A percentile compares a stretch with the other conserved stretches of the same genome.
These are phyloP conservation scores for Paraglomus occultum DNA, from an alignment of 192 early-diverging fungal genomes.

Conservation along the genomic window DNA sequence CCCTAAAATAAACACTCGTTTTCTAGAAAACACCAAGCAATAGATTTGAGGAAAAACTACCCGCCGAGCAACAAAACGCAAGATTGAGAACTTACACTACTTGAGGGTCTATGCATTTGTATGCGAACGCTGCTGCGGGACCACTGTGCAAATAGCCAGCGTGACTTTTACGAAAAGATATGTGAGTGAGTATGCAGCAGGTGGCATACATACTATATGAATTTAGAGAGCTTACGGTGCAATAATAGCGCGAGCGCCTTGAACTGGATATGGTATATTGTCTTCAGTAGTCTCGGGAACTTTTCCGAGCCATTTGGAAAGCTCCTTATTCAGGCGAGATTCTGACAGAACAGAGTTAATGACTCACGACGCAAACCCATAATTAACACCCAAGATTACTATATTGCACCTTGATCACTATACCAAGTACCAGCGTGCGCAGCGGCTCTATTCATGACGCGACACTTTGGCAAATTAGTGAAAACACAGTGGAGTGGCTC, in stretches of 20 bases:
- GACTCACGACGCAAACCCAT: not conserved
- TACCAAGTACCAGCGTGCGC: conserved; percentile 77
- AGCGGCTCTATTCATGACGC: conserved; percentile 42
- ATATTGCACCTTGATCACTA: conserved; percentile 41
- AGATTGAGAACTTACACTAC: conserved; percentile 45
- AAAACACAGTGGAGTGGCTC: not conserved
- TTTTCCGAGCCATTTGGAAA: conserved; percentile 50
- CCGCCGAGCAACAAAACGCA: not conserved
- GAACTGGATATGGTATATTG: conserved; percentile 40
- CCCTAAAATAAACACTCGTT: conserved; percentile 89
- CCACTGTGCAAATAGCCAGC: conserved; percentile 92
- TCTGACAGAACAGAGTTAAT: conserved; percentile 21
- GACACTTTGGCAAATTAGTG: not conserved
- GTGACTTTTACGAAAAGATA: conserved; percentile 56
- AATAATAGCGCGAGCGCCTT: conserved; percentile 64
- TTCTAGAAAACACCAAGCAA: conserved; percentile 34
- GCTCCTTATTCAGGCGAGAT: conserved; percentile 44
- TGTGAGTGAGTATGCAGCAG: not conserved
- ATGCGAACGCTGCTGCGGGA: conserved; percentile 87
- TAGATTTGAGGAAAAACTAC: not conserved
- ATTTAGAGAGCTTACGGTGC: conserved; percentile 58
- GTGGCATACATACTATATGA: not conserved
- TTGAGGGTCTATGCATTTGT: conserved; percentile 63
- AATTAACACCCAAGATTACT: conserved; percentile 8
- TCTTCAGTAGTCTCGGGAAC: conserved; percentile 37